These are phyloP conservation scores for Pisolithus sp. DNA, from an alignment of 768 basidiomycete genomes.

Conservation along the genomic window DNA sequence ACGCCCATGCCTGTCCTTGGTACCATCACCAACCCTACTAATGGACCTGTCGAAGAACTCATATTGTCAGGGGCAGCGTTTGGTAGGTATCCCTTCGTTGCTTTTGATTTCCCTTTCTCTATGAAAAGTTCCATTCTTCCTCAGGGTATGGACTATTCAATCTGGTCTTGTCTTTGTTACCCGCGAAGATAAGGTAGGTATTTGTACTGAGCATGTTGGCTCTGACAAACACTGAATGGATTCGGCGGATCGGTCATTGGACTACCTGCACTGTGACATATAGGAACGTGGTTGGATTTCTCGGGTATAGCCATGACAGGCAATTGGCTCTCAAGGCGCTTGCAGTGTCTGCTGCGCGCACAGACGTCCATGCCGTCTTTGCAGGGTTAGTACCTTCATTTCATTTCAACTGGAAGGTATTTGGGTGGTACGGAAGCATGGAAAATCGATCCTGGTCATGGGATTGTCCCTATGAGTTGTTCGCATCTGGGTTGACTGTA, in stretches of 20 bases:
- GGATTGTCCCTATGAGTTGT: too few species aligned
- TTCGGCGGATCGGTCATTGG: neutral
- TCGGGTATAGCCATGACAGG: slow-evolving; percentile 72
- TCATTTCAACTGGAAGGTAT: neutral
- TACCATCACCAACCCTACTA: slow-evolving; percentile 23
- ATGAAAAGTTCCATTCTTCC: neutral
- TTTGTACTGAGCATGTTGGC: too few species aligned
- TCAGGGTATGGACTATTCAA: slow-evolving; percentile 65
- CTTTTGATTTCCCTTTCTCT: neutral
- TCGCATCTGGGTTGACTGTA: neutral
- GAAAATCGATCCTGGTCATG: too few species aligned
- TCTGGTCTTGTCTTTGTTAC: slow-evolving; percentile 70
- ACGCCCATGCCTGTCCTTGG: slow-evolving; percentile 7
- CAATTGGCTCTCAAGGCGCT: slow-evolving; percentile 62
- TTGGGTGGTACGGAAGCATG: too few species aligned
- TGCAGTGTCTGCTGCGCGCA: slow-evolving; percentile 56
- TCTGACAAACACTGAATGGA: neutral
- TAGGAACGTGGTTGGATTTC: slow-evolving; percentile 66
- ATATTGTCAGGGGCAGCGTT: slow-evolving; percentile 74
- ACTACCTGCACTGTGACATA: neutral
- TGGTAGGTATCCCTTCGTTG: slow-evolving; percentile 36
- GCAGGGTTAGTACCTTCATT: slow-evolving; percentile 47
- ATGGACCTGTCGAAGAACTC: slow-evolving; percentile 64
- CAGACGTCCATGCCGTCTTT: slow-evolving; percentile 72
- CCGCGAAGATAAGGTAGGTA: slow-evolving; percentile 60